Evolutionary conservation across 208 protist genomes (phyloP).

Genomic region (Trypanosoma lewisi): DNA sequence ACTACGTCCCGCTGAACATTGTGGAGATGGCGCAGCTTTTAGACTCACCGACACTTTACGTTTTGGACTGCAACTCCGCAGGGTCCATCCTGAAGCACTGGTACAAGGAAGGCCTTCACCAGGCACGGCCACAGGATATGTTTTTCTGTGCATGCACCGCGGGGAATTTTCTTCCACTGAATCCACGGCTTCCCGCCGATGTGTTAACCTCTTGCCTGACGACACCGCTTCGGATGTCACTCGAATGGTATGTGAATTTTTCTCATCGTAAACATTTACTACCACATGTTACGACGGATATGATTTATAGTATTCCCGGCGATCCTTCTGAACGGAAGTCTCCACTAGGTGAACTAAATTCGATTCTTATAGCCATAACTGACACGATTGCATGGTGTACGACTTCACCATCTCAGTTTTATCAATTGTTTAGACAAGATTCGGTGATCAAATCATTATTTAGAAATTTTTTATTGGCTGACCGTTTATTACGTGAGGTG

Average conservation of each 20-base stretch:
- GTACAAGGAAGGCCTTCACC: slow-evolving; percentile 65
- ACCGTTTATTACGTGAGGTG: slow-evolving; percentile 92
- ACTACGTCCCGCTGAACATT: slow-evolving; percentile 98
- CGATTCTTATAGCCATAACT: slow-evolving; percentile 98
- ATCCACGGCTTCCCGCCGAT: slow-evolving; percentile 97
- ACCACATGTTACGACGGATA: slow-evolving; percentile 81
- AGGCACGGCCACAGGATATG: slow-evolving; percentile 87
- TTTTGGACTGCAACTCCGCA: slow-evolving; percentile 97
- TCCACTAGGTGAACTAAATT: slow-evolving; percentile 96
- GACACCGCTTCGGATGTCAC: slow-evolving; percentile 96
- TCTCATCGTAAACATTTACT: slow-evolving; percentile 79
- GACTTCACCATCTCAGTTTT: slow-evolving; percentile 88
- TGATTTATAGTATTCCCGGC: slow-evolving; percentile 78
- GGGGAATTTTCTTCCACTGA: slow-evolving; percentile 95
- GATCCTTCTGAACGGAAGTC: slow-evolving; percentile 83
- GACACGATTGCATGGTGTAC: slow-evolving; percentile 99
- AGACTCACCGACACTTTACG: slow-evolving; percentile 94
- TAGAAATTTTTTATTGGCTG: slow-evolving; percentile 97
- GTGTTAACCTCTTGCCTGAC: slow-evolving; percentile 99
- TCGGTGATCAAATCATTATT: slow-evolving; percentile 94
- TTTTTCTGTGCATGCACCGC: slow-evolving; percentile 95
- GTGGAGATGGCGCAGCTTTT: slow-evolving; percentile 94
- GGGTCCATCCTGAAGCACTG: slow-evolving; percentile 85
- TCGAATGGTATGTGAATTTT: slow-evolving; percentile 92
- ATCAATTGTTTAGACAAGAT: slow-evolving; percentile 96